Conservation (phyloP, 768 basidiomycete genomes). For the Mycena maculata region DNA sequence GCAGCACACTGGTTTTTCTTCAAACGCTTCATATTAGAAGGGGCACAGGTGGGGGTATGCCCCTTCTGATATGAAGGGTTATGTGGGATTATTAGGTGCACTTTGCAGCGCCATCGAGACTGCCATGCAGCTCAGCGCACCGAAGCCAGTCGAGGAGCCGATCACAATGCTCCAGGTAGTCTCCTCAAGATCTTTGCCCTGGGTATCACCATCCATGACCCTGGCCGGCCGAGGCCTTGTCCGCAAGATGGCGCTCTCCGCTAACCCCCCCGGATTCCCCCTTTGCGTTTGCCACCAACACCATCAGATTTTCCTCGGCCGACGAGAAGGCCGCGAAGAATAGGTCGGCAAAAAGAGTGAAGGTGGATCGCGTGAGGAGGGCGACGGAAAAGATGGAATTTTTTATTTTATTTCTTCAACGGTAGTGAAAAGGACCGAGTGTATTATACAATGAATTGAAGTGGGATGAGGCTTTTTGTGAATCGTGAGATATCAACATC, state of each 20-base stretch:
- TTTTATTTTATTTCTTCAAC: too few relatives aligned
- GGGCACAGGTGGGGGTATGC: too few relatives aligned
- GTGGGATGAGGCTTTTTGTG: too few relatives aligned
- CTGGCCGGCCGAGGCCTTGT: background rate
- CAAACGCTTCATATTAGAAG: too few relatives aligned
- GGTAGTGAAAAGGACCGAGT: too few relatives aligned
- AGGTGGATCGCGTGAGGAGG: background rate
- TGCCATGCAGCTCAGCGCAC: background rate
- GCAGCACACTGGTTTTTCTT: too few relatives aligned
- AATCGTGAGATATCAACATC: too few relatives aligned
- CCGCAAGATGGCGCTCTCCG: constrained; percentile 2
- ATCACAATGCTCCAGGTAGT: background rate
- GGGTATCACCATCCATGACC: background rate
- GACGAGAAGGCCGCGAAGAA: background rate
- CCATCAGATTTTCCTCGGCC: background rate
- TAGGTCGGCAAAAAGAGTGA: constrained; percentile 3
- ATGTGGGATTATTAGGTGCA: too few relatives aligned
- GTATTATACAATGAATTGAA: too few relatives aligned
- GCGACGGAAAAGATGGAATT: background rate
- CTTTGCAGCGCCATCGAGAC: background rate
- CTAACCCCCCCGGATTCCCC: constrained; percentile 5
- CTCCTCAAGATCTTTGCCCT: background rate
- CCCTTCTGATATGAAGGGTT: too few relatives aligned
- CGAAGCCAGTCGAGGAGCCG: background rate
- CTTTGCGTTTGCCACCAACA: constrained; percentile 10